These are phyloP conservation scores for Solanum paucissectum DNA, from an alignment of 257 asterid genomes.

Conservation along the genomic window DNA sequence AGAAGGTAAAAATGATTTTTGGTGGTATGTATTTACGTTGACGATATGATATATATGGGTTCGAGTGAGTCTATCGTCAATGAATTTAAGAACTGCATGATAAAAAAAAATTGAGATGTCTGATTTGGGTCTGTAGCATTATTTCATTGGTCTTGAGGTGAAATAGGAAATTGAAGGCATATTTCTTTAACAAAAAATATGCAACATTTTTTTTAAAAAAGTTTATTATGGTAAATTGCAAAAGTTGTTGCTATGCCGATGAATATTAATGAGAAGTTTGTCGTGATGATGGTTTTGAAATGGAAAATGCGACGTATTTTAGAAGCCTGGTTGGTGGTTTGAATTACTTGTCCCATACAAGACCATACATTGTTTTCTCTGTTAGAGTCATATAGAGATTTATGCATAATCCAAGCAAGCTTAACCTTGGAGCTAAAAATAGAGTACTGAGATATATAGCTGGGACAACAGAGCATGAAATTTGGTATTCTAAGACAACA, in stretches of 20 bases:
- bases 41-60: no score
- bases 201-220: background rate
- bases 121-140: background rate
- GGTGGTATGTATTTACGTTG: no score
- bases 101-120: no score
- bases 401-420: no score
- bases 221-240: background rate
- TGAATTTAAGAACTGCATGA: background rate
- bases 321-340: background rate
- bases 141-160: background rate
- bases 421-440: no score
- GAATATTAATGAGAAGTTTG: background rate
- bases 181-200: no score
- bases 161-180: background rate
- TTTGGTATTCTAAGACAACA: no score
- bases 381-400: background rate
- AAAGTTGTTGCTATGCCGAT: background rate
- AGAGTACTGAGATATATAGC: background rate
- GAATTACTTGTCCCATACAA: background rate
- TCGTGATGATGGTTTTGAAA: background rate
- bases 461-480: no score
- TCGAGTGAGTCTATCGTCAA: background rate
- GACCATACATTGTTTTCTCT: background rate
- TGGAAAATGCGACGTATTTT: background rate
- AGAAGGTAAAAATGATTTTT: no score